A percentile compares a stretch with the other conserved stretches of the same genome.
Evolutionary conservation across 140 eudicot species (phyloP).

Genomic region (Senecio squalidus): DNA sequence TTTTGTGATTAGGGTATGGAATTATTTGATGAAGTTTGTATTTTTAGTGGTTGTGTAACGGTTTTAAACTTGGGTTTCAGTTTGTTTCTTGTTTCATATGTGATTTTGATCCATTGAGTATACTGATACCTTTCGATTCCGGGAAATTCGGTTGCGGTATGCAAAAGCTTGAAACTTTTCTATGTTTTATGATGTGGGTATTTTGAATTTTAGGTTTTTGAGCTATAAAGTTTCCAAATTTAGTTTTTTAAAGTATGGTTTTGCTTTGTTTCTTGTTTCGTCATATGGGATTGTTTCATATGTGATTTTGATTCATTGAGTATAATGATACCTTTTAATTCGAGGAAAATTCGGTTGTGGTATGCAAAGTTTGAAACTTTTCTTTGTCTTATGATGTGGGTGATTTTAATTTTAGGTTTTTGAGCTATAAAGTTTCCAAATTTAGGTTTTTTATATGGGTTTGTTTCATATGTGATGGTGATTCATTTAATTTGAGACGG

Average conservation of each 20-base stretch:
- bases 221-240: slow-evolving; percentile 6
- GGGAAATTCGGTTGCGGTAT: slow-evolving; percentile 10
- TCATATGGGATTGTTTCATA: no score
- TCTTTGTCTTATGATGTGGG: slow-evolving; percentile 2
- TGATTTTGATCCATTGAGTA: slow-evolving; percentile 8
- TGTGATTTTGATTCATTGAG: no score
- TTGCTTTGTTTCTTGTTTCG: no score
- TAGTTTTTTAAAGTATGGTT: no score
- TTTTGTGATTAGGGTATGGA: slow-evolving; percentile 4
- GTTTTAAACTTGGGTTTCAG: slow-evolving; percentile 13
- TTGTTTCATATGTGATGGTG: no score
- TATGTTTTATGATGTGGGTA: slow-evolving; percentile 3
- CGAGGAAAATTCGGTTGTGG: no score
- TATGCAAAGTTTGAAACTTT: slow-evolving; percentile 21
- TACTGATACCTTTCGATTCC: background rate
- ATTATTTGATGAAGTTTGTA: background rate
- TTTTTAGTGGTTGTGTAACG: background rate
- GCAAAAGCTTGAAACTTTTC: slow-evolving; percentile 27
- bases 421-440: no score
- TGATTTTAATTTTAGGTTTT: slow-evolving; percentile 5
- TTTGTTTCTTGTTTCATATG: slow-evolving; percentile 15
- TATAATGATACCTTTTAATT: no score
- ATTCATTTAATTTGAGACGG: no score
- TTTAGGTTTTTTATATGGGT: no score
- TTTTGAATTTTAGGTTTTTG: slow-evolving; percentile 8